A percentile compares a stretch with the other conserved stretches of the same genome.
phyloP scores from a whole-genome alignment of 352 stramenopile genomes.

The Pythium grandisporangium region DNA sequence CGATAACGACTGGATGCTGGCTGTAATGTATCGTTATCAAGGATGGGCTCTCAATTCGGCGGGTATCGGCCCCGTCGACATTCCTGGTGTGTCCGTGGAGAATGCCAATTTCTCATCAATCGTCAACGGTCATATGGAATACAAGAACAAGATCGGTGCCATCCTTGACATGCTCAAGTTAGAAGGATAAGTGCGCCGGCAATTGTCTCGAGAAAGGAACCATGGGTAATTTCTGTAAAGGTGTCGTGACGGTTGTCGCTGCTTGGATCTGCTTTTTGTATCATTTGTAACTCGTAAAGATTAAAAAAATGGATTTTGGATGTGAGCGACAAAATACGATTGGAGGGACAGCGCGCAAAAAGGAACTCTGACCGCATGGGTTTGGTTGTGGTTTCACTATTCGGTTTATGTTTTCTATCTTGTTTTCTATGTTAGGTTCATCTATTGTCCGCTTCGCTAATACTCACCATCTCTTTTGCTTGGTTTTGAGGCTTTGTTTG shows the following conservation, averaged over 20 bases:
- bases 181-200: constrained; percentile 35
- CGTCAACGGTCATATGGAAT: constrained; percentile 77
- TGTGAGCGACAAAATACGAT: no score
- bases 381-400: no score
- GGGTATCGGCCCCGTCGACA: constrained; percentile 56
- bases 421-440: no score
- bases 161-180: constrained; percentile 74
- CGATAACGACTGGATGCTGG: constrained; percentile 87
- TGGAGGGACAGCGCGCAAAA: no score
- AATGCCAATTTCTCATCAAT: constrained; percentile 79
- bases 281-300: no score
- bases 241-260: no score
- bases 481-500: constrained; percentile 33
- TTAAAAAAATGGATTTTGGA: no score
- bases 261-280: background rate
- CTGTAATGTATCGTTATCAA: constrained; percentile 87
- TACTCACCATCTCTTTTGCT: constrained; percentile 14
- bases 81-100: constrained; percentile 61
- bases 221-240: background rate
- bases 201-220: background rate
- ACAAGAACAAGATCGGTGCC: constrained; percentile 83
- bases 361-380: no score
- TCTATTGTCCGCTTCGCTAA: no score
- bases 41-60: constrained; percentile 73
- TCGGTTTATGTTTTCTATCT: no score